Percentiles rank a stretch among this genome's conserved stretches.
These are phyloP conservation scores for Sarocladium kiliense DNA, from an alignment of 2,329 filamentous ascomycete genomes.

Conservation along the genomic window DNA sequence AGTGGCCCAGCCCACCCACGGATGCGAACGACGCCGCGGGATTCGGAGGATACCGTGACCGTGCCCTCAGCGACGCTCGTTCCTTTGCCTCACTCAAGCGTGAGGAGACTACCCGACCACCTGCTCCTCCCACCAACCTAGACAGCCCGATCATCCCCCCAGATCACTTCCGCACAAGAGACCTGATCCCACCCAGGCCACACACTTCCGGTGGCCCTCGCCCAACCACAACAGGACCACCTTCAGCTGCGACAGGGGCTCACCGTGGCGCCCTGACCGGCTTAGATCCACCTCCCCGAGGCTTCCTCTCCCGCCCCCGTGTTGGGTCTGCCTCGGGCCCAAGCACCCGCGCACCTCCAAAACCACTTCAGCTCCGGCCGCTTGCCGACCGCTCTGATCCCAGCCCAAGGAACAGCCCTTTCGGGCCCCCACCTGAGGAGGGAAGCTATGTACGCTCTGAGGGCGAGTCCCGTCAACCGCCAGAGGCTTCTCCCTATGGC, in stretches of 20 bases:
- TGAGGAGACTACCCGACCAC: background rate
- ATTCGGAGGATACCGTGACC: background rate
- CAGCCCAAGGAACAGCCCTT: background rate
- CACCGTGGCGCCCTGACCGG: constrained; percentile 7
- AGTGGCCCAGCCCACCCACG: constrained; percentile 4
- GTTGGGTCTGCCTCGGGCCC: background rate
- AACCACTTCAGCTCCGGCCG: constrained; percentile 4
- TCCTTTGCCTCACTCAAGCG: constrained; percentile 1
- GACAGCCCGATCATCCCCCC: constrained; percentile 8
- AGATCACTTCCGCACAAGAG: background rate
- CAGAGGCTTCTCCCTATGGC: constrained; percentile 17
- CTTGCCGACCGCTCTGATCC: background rate
- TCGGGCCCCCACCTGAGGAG: background rate
- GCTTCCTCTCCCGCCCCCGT: constrained; percentile 5
- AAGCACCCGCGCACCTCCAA: constrained; percentile 2
- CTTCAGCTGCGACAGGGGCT: constrained; percentile 8
- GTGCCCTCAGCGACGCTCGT: background rate
- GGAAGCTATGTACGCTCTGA: background rate
- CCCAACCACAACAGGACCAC: background rate
- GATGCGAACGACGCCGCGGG: background rate
- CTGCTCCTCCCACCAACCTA: background rate
- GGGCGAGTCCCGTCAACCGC: constrained; percentile 13
- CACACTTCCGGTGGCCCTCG: constrained; percentile 5
- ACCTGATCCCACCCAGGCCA: constrained; percentile 1
- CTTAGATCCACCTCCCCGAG: background rate